These are phyloP conservation scores for Cladosporium sp. DNA, from an alignment of 2,329 filamentous ascomycete genomes.

Conservation along the genomic window DNA sequence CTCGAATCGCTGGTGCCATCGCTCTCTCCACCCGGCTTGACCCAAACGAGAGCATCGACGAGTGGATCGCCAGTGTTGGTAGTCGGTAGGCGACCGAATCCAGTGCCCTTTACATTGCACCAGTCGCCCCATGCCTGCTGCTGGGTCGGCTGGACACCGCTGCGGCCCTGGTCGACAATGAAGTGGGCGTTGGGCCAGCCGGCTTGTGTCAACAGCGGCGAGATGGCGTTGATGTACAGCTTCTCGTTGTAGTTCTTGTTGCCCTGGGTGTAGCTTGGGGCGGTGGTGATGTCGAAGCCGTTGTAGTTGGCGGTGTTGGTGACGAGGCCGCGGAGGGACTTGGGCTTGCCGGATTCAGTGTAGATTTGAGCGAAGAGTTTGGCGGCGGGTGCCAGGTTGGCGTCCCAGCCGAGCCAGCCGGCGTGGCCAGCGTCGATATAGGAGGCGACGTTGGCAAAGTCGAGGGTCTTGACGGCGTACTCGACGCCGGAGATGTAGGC, in stretches of 20 bases:
- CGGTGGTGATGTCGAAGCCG: conserved; percentile 44
- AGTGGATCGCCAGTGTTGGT: conserved; percentile 57
- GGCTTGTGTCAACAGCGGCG: conserved; percentile 43
- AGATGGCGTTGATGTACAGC: conserved; percentile 48
- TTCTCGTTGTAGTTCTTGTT: conserved; percentile 53
- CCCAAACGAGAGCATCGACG: conserved; percentile 65
- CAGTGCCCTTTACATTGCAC: conserved; percentile 62
- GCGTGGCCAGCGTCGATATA: conserved; percentile 62
- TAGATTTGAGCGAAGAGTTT: conserved; percentile 46
- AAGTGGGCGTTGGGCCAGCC: conserved; percentile 51
- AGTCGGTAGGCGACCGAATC: conserved; percentile 61
- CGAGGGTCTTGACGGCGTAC: conserved; percentile 54
- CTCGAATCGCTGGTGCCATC: conserved; percentile 43
- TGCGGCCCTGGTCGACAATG: conserved; percentile 56
- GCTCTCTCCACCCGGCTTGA: conserved; percentile 61
- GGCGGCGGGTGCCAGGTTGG: conserved; percentile 53
- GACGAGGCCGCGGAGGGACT: conserved; percentile 48
- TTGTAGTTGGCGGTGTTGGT: conserved; percentile 61
- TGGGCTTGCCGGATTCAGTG: conserved; percentile 43
- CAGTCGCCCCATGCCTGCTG: conserved; percentile 60
- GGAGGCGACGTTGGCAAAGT: conserved; percentile 59
- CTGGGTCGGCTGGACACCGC: conserved; percentile 56
- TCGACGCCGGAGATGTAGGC: conserved; percentile 54
- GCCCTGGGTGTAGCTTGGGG: conserved; percentile 41
- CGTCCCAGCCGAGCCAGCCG: conserved; percentile 62